A percentile compares a stretch with the other conserved stretches of the same genome.
phyloP scores from a whole-genome alignment of 257 asterid species.

The Solanum virginianum region DNA sequence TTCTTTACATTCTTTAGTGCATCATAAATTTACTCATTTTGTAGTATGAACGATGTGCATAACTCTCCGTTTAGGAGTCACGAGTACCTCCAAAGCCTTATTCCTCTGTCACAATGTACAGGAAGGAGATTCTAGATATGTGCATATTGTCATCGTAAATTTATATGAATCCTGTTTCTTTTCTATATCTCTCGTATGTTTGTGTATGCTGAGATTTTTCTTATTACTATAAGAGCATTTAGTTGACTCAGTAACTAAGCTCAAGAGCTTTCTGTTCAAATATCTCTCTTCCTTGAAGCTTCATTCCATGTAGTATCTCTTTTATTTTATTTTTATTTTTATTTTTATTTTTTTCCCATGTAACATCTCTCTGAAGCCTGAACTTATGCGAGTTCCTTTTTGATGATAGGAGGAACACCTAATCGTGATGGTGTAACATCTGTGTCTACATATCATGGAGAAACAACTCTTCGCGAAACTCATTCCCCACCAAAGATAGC shows the following conservation, averaged over 20 bases:
- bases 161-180: not conserved
- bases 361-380: not conserved
- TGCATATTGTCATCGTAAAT: not conserved
- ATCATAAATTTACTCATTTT: not conserved
- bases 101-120: not conserved
- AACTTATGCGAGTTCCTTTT: not conserved
- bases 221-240: not conserved
- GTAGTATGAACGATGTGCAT: not conserved
- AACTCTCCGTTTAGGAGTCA: not conserved
- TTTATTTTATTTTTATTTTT: no score
- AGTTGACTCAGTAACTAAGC: not conserved
- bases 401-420: slow-evolving; percentile 4
- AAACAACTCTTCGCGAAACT: not conserved
- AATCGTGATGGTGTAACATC: slow-evolving; percentile 5
- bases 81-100: not conserved
- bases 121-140: not conserved
- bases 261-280: not conserved
- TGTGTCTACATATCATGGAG: not conserved
- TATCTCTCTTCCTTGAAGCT: not conserved
- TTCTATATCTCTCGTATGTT: not conserved
- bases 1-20: not conserved
- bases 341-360: no score
- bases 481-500: slow-evolving; percentile 9
- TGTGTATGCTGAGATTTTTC: not conserved
- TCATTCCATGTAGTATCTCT: not conserved